phyloP scores from a whole-genome alignment of 768 basidiomycete species.

The Dacryopinax primogenitus region DNA sequence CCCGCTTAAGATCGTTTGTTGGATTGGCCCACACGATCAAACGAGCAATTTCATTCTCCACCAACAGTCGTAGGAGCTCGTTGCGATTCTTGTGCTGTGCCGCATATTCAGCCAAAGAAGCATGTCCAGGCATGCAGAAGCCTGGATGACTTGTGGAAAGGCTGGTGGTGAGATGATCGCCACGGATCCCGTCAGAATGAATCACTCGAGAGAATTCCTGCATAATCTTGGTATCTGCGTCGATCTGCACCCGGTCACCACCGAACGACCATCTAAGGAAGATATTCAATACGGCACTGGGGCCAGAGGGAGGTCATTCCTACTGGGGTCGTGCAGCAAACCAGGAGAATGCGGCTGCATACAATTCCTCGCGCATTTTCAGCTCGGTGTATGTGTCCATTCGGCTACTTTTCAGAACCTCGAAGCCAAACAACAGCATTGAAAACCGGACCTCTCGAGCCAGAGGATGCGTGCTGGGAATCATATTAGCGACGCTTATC shows the following conservation, averaged over 20 bases:
- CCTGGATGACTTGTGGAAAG: slow-evolving; percentile 31
- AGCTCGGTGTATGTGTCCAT: slow-evolving; percentile 75
- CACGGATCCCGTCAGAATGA: slow-evolving; percentile 57
- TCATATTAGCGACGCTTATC: neutral
- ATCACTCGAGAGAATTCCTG: slow-evolving; percentile 71
- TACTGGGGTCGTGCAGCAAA: slow-evolving; percentile 89
- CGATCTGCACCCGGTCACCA: slow-evolving; percentile 80
- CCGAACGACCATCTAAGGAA: slow-evolving; percentile 80
- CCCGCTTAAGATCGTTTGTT: slow-evolving; percentile 57
- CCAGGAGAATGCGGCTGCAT: slow-evolving; percentile 75
- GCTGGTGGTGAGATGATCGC: slow-evolving; percentile 25
- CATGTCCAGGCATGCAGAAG: slow-evolving; percentile 15
- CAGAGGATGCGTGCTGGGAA: slow-evolving; percentile 70
- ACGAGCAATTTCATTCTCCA: slow-evolving; percentile 82
- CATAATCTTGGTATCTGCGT: slow-evolving; percentile 75
- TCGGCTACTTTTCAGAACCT: slow-evolving; percentile 75
- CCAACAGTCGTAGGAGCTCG: slow-evolving; percentile 63
- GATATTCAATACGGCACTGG: neutral
- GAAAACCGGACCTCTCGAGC: slow-evolving; percentile 84
- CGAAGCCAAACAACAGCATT: slow-evolving; percentile 84
- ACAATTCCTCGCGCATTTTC: slow-evolving; percentile 59
- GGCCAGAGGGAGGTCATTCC: slow-evolving; percentile 24
- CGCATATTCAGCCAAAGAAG: slow-evolving; percentile 37
- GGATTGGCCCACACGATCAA: slow-evolving; percentile 87
- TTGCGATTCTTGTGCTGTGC: slow-evolving; percentile 53